Percentiles rank a stretch among this genome's conserved stretches.
phyloP scores from a whole-genome alignment of 805 yeast species.

The Limtongozyma cylindracea region DNA sequence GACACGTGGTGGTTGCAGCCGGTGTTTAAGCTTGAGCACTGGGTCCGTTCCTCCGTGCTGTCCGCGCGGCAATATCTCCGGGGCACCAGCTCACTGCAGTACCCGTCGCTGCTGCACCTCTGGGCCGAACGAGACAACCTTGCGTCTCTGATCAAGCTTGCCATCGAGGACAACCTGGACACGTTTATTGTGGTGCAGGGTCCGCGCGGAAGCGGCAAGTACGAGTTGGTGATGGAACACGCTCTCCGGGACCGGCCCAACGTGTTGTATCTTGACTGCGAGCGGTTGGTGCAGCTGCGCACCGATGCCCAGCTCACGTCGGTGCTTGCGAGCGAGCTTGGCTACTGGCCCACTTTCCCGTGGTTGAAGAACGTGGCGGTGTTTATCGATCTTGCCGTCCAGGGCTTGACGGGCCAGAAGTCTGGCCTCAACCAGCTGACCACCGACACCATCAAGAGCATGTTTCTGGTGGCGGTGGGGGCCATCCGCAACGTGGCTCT shows the following conservation, averaged over 20 bases:
- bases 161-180: constrained; percentile 75
- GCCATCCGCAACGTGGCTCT: constrained; percentile 46
- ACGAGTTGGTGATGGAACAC: constrained; percentile 46
- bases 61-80: too few relatives aligned
- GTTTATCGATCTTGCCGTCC: constrained; percentile 64
- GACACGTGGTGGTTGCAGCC: too few relatives aligned
- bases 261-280: constrained; percentile 58
- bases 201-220: constrained; percentile 90
- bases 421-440: constrained; percentile 70
- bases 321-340: constrained; percentile 49
- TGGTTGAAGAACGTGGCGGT: constrained; percentile 69
- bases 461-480: constrained; percentile 43
- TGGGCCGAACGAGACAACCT: constrained; percentile 56
- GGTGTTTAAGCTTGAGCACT: constrained; percentile 9
- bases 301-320: constrained; percentile 45
- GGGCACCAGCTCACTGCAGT: too few relatives aligned
- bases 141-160: constrained; percentile 41
- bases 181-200: constrained; percentile 81
- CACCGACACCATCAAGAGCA: constrained; percentile 61
- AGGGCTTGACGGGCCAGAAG: constrained; percentile 83
- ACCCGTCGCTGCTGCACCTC: constrained; percentile 4
- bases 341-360: constrained; percentile 84
- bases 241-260: constrained; percentile 30
- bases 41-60: constrained; percentile 7
- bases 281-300: constrained; percentile 42